These are phyloP conservation scores for Avicennia marina DNA, from an alignment of 257 asterid species.

Conservation along the genomic window DNA sequence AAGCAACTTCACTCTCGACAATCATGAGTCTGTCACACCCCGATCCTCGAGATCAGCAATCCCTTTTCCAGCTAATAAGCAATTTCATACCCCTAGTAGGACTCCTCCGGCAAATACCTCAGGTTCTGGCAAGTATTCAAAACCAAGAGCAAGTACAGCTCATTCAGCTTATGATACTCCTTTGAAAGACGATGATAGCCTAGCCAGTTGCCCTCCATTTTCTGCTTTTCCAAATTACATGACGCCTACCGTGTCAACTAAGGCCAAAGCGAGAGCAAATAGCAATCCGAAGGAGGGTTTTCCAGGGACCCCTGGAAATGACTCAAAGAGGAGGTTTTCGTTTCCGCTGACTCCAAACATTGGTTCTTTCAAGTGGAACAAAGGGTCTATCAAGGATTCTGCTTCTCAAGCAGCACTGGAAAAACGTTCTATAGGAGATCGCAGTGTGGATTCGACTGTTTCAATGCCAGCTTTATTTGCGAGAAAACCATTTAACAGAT, in stretches of 20 bases:
- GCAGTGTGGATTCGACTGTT: slow-evolving; percentile 61
- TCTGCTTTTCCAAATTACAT: slow-evolving; percentile 71
- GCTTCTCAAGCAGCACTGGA: slow-evolving; percentile 42
- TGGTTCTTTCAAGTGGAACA: slow-evolving; percentile 68
- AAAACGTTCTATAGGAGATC: slow-evolving; percentile 46
- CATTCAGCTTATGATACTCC: slow-evolving; percentile 37
- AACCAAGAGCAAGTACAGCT: slow-evolving; percentile 43
- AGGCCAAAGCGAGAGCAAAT: slow-evolving; percentile 62
- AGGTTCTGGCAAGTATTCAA: slow-evolving; percentile 28
- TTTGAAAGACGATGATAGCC: slow-evolving; percentile 80
- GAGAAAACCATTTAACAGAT: slow-evolving; percentile 87
- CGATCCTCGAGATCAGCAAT: slow-evolving; percentile 68
- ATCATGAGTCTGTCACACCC: slow-evolving; percentile 61
- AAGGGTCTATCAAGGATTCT: slow-evolving; percentile 55
- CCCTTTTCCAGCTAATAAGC: slow-evolving; percentile 48
- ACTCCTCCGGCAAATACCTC: slow-evolving; percentile 38
- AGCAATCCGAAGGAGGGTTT: slow-evolving; percentile 83
- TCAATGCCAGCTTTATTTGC: slow-evolving; percentile 75
- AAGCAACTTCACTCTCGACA: slow-evolving; percentile 26
- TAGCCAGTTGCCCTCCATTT: slow-evolving; percentile 87
- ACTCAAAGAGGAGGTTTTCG: slow-evolving; percentile 72
- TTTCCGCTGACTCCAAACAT: slow-evolving; percentile 72
- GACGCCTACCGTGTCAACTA: slow-evolving; percentile 85
- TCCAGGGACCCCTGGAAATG: slow-evolving; percentile 58
- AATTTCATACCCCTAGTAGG: slow-evolving; percentile 55